Percentiles rank a stretch among this genome's conserved stretches.
Conservation (phyloP, 1,139 yeast genomes). For the Nadsonia starkeyi-henricii region DNA sequence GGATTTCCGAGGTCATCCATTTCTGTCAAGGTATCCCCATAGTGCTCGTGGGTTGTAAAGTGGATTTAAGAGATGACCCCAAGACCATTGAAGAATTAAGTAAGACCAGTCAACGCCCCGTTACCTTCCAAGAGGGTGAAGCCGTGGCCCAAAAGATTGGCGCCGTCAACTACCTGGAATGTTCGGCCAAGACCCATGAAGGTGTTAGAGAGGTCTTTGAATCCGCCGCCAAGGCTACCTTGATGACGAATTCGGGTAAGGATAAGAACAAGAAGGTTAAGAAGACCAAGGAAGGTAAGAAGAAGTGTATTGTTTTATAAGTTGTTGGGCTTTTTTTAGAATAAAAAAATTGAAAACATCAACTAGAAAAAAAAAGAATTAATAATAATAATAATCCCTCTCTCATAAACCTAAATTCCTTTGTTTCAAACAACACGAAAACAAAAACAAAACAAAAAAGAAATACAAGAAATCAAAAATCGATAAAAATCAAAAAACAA, state of each 20-base stretch:
- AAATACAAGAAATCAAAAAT: too few species aligned
- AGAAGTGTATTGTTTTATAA: constrained; percentile 44
- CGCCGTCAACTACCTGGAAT: constrained; percentile 69
- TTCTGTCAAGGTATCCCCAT: constrained; percentile 94
- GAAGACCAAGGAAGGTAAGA: constrained; percentile 17
- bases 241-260: constrained; percentile 33
- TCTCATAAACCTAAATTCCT: too few species aligned
- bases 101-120: constrained; percentile 78
- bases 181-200: constrained; percentile 72
- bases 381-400: too few species aligned
- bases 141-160: constrained; percentile 70
- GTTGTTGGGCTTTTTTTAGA: not conserved
- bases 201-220: constrained; percentile 71
- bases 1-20: constrained; percentile 89
- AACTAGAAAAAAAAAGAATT: too few species aligned
- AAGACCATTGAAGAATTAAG: constrained; percentile 68
- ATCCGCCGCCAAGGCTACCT: constrained; percentile 83
- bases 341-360: too few species aligned
- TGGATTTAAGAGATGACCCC: constrained; percentile 68
- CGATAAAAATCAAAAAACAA: too few species aligned
- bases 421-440: too few species aligned
- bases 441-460: too few species aligned
- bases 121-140: constrained; percentile 71
- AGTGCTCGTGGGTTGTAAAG: constrained; percentile 80
- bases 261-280: constrained; percentile 37